A percentile compares a stretch with the other conserved stretches of the same genome.
Evolutionary conservation across 2,329 filamentous ascomycete species (phyloP).

Genomic region (Monosporascus sp.): DNA sequence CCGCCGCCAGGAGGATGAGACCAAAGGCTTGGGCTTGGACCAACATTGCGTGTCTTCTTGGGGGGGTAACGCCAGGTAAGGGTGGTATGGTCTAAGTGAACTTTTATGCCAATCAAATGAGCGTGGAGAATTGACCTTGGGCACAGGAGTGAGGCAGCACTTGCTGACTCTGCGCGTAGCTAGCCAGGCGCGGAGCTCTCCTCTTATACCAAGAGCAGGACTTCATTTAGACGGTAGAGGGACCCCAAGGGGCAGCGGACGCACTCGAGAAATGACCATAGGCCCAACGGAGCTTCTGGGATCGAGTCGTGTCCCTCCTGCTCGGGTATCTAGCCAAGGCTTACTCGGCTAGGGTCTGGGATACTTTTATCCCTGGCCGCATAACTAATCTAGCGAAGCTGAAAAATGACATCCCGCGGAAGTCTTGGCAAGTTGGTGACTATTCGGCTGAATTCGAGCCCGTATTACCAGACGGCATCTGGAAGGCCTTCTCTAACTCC

Average conservation of each 20-base stretch:
- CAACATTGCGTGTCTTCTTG: slow-evolving; percentile 10
- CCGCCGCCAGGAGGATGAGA: slow-evolving; percentile 13
- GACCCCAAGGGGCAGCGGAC: too few species aligned
- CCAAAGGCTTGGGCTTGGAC: slow-evolving; percentile 8
- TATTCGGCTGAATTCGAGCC: slow-evolving; percentile 5
- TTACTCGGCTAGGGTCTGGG: not conserved
- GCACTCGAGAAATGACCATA: too few species aligned
- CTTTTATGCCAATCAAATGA: too few species aligned
- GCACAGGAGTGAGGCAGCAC: too few species aligned
- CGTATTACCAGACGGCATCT: slow-evolving; percentile 8
- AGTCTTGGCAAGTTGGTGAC: slow-evolving; percentile 1
- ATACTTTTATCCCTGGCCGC: not conserved
- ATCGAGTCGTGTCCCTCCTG: not conserved
- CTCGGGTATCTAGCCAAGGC: not conserved
- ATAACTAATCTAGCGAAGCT: not conserved
- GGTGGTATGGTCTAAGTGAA: too few species aligned
- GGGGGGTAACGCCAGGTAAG: too few species aligned
- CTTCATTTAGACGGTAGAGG: too few species aligned
- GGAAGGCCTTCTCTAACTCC: not conserved
- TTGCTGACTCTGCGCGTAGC: too few species aligned
- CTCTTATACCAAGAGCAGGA: too few species aligned
- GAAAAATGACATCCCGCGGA: not conserved
- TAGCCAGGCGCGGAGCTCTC: too few species aligned
- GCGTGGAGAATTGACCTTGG: too few species aligned
- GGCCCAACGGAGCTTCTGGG: not conserved